Percentiles rank a stretch among this genome's conserved stretches.
Conservation (phyloP, 1,284 basidiomycete species). For the Laetiporus sulphureus region DNA sequence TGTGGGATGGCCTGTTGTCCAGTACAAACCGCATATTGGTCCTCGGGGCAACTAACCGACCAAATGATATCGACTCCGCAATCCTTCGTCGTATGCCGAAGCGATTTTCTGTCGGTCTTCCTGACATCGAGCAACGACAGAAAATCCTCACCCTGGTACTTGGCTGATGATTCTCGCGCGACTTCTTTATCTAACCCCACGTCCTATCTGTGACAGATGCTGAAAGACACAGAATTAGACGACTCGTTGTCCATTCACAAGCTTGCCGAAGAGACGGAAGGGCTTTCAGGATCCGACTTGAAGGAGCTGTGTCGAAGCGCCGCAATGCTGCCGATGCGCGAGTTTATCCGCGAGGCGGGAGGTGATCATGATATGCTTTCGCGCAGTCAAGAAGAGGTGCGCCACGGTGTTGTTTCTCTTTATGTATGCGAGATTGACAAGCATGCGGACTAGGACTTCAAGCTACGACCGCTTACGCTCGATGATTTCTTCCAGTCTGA, state of each 20-base stretch:
- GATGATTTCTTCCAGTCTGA: slow-evolving; percentile 68
- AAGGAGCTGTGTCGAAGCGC: slow-evolving; percentile 93
- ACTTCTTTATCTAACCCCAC: background rate
- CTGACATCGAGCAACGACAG: slow-evolving; percentile 74
- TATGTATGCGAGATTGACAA: background rate
- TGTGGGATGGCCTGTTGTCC: slow-evolving; percentile 97
- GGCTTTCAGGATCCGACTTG: slow-evolving; percentile 87
- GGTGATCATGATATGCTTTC: slow-evolving; percentile 45
- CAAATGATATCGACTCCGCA: slow-evolving; percentile 92
- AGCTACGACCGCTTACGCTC: slow-evolving; percentile 63
- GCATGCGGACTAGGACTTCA: slow-evolving; percentile 52
- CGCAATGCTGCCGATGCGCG: slow-evolving; percentile 87
- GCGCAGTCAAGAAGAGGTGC: slow-evolving; percentile 49
- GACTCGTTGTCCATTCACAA: slow-evolving; percentile 57
- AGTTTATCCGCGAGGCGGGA: slow-evolving; percentile 68
- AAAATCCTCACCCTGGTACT: slow-evolving; percentile 86
- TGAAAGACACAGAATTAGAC: slow-evolving; percentile 70
- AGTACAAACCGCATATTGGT: slow-evolving; percentile 84
- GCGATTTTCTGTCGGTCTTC: slow-evolving; percentile 87
- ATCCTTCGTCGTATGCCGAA: slow-evolving; percentile 97
- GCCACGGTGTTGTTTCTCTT: slow-evolving; percentile 9
- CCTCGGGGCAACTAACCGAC: slow-evolving; percentile 93
- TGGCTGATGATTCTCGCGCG: background rate
- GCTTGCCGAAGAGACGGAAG: slow-evolving; percentile 72
- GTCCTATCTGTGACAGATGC: slow-evolving; percentile 67